Conservation (phyloP, 352 stramenopile genomes). For the Chrysophaeum taylorii region DNA sequence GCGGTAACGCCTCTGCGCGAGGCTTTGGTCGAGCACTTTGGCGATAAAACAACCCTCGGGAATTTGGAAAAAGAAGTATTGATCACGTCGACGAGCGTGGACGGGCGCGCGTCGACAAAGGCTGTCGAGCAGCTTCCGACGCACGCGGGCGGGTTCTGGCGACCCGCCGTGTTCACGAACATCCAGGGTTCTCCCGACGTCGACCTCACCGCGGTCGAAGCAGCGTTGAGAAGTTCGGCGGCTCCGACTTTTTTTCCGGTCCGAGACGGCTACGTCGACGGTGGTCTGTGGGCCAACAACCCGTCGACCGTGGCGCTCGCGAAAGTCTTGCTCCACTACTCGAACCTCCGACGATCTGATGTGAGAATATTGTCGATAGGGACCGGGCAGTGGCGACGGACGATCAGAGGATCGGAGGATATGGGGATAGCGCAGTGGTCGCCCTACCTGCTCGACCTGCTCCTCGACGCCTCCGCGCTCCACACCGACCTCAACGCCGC, state of each 20-base stretch:
- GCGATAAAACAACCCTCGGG: not conserved
- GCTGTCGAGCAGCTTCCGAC: not conserved
- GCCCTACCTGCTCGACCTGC: constrained; percentile 19
- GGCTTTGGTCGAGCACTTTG: not conserved
- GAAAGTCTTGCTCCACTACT: constrained; percentile 1
- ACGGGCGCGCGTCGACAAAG: not conserved
- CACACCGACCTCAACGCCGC: constrained; percentile 10
- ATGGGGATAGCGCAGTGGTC: constrained; percentile 22
- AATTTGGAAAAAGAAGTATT: not conserved
- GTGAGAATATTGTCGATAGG: constrained; percentile 17
- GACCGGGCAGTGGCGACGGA: constrained; percentile 14
- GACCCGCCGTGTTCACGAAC: constrained; percentile 16
- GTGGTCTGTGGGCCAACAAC: constrained; percentile 21
- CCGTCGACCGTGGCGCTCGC: constrained; percentile 19
- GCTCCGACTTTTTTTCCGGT: constrained; percentile 21
- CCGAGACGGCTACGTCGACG: constrained; percentile 20
- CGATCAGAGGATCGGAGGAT: not conserved
- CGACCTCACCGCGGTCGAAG: constrained; percentile 14
- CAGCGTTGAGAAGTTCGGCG: constrained; percentile 13
- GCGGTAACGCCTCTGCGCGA: not conserved
- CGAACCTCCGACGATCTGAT: not conserved
- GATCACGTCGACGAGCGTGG: not conserved
- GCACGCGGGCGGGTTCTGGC: not conserved
- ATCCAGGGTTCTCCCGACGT: constrained; percentile 1
- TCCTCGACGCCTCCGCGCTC: constrained; percentile 15